Conservation (phyloP, 2,329 filamentous ascomycete genomes). For the Cladosporium cucumerinum region DNA sequence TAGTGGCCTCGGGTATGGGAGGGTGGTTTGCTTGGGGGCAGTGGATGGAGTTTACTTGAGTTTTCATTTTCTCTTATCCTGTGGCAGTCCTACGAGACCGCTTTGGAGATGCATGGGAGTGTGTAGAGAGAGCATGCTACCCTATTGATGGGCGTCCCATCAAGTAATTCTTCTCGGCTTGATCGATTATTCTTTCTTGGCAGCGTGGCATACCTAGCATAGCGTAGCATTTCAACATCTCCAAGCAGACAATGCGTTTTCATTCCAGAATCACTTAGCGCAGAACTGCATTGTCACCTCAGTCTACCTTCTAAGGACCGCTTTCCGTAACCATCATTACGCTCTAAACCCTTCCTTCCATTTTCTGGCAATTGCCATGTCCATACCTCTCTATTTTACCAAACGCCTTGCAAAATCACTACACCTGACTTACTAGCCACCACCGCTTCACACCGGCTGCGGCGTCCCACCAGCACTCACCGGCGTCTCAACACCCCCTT, state of each 20-base stretch:
- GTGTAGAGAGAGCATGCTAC: not conserved
- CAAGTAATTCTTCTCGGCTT: not conserved
- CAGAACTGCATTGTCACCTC: too few relatives aligned
- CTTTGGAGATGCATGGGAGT: not conserved
- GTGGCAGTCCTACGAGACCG: not conserved
- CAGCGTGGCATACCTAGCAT: slow-evolving; percentile 1
- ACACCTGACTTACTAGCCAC: not conserved
- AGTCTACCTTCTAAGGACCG: too few relatives aligned
- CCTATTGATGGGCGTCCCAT: too few relatives aligned
- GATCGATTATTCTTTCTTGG: not conserved
- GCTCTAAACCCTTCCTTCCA: not conserved
- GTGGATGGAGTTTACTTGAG: not conserved
- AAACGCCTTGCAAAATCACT: slow-evolving; percentile 7
- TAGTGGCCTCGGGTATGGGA: too few relatives aligned
- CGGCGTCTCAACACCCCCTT: slow-evolving; percentile 30
- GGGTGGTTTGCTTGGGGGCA: not conserved
- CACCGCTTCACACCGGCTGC: not conserved
- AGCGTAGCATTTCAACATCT: too few relatives aligned
- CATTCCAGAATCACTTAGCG: too few relatives aligned
- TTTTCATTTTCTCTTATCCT: not conserved
- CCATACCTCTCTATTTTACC: not conserved
- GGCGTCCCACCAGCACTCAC: slow-evolving; percentile 12
- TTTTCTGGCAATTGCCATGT: not conserved
- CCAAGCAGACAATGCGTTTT: too few relatives aligned
- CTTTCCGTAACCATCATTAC: not conserved